Evolutionary conservation across 2,329 filamentous ascomycete species (phyloP).

Genomic region (Aspergillus felis): DNA sequence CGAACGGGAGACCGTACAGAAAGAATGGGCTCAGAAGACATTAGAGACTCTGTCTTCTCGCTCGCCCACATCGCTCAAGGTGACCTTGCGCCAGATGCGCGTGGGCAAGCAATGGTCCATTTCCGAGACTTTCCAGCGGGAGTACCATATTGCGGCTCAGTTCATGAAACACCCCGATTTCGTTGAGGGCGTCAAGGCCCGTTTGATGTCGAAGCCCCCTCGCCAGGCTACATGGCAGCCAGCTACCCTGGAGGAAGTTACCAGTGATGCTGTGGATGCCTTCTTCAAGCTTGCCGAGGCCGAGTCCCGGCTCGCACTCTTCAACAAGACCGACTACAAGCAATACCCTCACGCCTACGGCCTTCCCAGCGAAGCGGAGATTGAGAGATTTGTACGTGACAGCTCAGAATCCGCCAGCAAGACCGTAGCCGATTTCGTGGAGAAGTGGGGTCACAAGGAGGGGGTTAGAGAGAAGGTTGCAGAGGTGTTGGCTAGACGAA

Average conservation of each 20-base stretch:
- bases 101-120: conserved; percentile 74
- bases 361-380: conserved; percentile 64
- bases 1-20: conserved; percentile 50
- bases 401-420: conserved; percentile 51
- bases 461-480: conserved; percentile 65
- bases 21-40: conserved; percentile 75
- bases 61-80: conserved; percentile 82
- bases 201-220: conserved; percentile 67
- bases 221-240: conserved; percentile 72
- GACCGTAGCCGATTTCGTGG: conserved; percentile 61
- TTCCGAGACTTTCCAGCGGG: conserved; percentile 75
- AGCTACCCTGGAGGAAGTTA: conserved; percentile 64
- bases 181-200: conserved; percentile 79
- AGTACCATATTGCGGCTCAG: conserved; percentile 75
- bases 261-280: conserved; percentile 53
- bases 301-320: conserved; percentile 53
- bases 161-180: conserved; percentile 96
- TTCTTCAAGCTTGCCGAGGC: conserved; percentile 62
- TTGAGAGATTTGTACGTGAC: conserved; percentile 42
- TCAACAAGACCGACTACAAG: conserved; percentile 59
- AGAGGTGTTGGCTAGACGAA: conserved; percentile 66
- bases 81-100: conserved; percentile 78
- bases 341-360: conserved; percentile 73
- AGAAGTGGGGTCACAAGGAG: conserved; percentile 59
- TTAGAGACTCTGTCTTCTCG: conserved; percentile 69